These are phyloP conservation scores for Harringtonia lauricola DNA, from an alignment of 2,329 filamentous ascomycete species.

Conservation along the genomic window DNA sequence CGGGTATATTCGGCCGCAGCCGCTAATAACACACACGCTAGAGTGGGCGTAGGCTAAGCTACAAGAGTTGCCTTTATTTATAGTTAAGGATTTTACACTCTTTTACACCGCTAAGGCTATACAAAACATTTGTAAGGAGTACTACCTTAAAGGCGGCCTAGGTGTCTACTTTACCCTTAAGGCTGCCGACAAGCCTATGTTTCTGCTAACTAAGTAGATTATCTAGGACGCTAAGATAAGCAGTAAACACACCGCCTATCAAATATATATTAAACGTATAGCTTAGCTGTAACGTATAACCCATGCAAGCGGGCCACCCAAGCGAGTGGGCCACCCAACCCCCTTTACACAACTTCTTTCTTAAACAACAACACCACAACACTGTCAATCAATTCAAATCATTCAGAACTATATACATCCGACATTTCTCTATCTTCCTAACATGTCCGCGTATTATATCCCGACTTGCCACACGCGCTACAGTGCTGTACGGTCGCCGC, in stretches of 20 bases:
- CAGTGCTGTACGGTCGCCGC: no score
- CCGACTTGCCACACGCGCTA: no score
- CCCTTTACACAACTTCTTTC: no score
- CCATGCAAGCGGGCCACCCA: no score
- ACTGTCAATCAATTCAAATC: no score
- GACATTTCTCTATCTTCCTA: no score
- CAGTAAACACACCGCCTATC: slow-evolving; percentile 13
- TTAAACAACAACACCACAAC: no score
- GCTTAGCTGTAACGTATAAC: no score
- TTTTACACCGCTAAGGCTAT: slow-evolving; percentile 18
- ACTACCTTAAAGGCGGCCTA: slow-evolving; percentile 33
- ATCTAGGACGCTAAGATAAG: slow-evolving; percentile 18
- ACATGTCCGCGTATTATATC: no score
- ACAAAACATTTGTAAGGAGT: slow-evolving; percentile 24
- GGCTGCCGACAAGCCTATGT: slow-evolving; percentile 28
- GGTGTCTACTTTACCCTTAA: slow-evolving; percentile 20
- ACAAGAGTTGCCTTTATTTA: slow-evolving; percentile 13
- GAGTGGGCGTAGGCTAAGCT: slow-evolving; percentile 35
- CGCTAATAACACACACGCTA: no score
- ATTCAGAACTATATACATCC: no score
- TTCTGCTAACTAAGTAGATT: slow-evolving; percentile 30
- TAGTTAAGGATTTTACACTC: slow-evolving; percentile 24
- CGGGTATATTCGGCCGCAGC: slow-evolving; percentile 33
- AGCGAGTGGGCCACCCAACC: no score
- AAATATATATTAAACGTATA: slow-evolving; percentile 16